Evolutionary conservation across 805 yeast species (phyloP), one percentile per base, ranked within the genome.

Genomic region (Cyberlindnera veronae): DNA sequence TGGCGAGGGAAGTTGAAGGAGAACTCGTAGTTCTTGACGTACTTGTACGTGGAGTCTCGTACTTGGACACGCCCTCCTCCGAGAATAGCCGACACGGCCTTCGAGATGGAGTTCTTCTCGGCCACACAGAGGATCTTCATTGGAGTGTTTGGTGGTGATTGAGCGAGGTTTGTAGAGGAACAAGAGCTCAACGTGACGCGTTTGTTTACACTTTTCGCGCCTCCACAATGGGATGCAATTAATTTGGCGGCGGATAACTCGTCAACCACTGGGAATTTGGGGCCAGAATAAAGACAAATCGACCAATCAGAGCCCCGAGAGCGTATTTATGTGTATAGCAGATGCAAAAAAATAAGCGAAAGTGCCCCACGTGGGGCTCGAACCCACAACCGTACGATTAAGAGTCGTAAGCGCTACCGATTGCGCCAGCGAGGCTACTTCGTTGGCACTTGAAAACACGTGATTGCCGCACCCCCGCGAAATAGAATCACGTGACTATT

Each of bases 91-190:
- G 95, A 74, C 11, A 93, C 89, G 11, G 87, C 83, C 58, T 82
- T 87, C 3, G 97, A 95, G 35, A 93, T 93, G 2, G 96, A 86
- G 41, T 95, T 95, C 64, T 93, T 93, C 66, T 93, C 99, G 2
- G 99, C 99, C 41, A 93, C 96, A 64, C 97, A 91, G 34, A 93
- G 75, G 4, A 93, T 77, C 50, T 68, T 80, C 93, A 86, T 84
- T 14, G 19, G 14, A 16, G 23, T 16, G 3, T 22, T 23, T 33
- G 21, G 29, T 12, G 14, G 28, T 32, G 28, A n/a, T 29, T 12
- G n/a, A 26, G 6, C 31, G 5, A 22, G 31, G 19, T n/a, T n/a
- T n/a, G n/a, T n/a, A 29, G 31, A 29, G 19, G 31, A 29, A 19
- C n/a, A n/a, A n/a, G n/a, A n/a, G n/a, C n/a, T n/a, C n/a, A n/a